Percentiles rank a stretch among this genome's conserved stretches.
phyloP scores from a whole-genome alignment of 1,139 yeast genomes.

The Kurtzmaniella quercitrusa region DNA sequence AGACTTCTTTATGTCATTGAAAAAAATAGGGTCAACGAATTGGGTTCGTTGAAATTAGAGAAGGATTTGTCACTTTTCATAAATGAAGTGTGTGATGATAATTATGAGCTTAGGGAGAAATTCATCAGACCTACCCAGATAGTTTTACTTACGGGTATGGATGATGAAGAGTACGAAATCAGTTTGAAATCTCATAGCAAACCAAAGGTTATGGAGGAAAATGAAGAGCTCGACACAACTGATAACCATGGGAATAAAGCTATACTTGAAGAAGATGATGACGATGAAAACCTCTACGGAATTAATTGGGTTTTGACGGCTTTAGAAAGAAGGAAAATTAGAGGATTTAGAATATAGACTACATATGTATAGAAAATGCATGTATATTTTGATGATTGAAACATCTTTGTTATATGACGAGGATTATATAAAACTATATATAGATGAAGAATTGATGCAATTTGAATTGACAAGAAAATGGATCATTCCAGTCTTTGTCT shows the following conservation, averaged over 20 bases:
- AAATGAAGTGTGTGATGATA: slow-evolving; percentile 54
- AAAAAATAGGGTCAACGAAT: slow-evolving; percentile 60
- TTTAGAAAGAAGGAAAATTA: slow-evolving; percentile 61
- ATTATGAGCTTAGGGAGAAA: slow-evolving; percentile 71
- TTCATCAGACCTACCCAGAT: slow-evolving; percentile 82
- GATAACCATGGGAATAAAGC: slow-evolving; percentile 16
- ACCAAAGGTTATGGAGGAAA: slow-evolving; percentile 9
- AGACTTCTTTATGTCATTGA: slow-evolving; percentile 64
- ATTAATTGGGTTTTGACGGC: slow-evolving; percentile 82
- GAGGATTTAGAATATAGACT: slow-evolving; percentile 38
- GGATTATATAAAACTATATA: no score
- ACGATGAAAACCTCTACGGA: slow-evolving; percentile 28
- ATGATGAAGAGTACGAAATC: slow-evolving; percentile 65
- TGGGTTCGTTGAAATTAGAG: slow-evolving; percentile 83
- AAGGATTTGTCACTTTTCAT: slow-evolving; percentile 76
- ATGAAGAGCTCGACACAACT: slow-evolving; percentile 10
- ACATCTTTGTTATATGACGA: slow-evolving; percentile 1
- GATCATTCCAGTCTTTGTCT: slow-evolving; percentile 1
- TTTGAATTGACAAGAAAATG: no score
- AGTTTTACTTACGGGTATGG: slow-evolving; percentile 76
- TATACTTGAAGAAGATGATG: slow-evolving; percentile 33
- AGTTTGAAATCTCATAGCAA: slow-evolving; percentile 17
- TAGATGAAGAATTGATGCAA: no score
- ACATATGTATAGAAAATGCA: neutral
- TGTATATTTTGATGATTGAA: neutral